Percentiles rank a stretch among this genome's conserved stretches.
phyloP scores from a whole-genome alignment of 2,329 filamentous ascomycete species.

The Emergomyces orientalis region DNA sequence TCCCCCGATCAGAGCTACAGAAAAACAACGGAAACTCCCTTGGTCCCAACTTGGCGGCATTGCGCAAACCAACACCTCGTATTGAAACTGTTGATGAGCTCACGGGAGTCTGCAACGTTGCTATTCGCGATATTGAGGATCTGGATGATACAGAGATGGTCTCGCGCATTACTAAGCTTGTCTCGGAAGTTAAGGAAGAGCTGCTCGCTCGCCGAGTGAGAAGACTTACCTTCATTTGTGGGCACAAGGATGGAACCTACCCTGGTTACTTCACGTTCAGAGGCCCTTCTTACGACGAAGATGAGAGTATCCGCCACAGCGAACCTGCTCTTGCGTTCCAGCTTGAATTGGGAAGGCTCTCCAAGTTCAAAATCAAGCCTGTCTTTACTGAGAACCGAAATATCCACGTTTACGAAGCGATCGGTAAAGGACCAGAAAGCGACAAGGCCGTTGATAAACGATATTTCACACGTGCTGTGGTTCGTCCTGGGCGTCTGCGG shows the following conservation, averaged over 20 bases:
- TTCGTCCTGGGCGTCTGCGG: conserved; percentile 83
- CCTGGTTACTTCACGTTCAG: conserved; percentile 98
- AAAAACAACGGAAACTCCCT: conserved; percentile 49
- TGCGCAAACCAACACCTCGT: conserved; percentile 51
- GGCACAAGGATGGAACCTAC: conserved; percentile 86
- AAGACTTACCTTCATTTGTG: conserved; percentile 91
- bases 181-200: conserved; percentile 75
- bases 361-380: conserved; percentile 96
- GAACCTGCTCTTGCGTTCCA: conserved; percentile 97
- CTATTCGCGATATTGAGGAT: conserved; percentile 78
- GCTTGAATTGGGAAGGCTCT: conserved; percentile 84
- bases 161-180: conserved; percentile 61
- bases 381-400: conserved; percentile 99
- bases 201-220: conserved; percentile 72
- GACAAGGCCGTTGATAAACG: conserved; percentile 66
- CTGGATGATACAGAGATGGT: conserved; percentile 73
- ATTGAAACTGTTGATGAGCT: conserved; percentile 63
- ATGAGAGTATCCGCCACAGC: conserved; percentile 91
- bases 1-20: conserved; percentile 56
- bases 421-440: conserved; percentile 87
- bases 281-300: conserved; percentile 78
- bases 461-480: conserved; percentile 95
- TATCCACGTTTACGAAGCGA: conserved; percentile 95
- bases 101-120: conserved; percentile 85
- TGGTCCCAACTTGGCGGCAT: conserved; percentile 63